Percentiles rank a stretch among this genome's conserved stretches.
Evolutionary conservation across 169 alveolate species (phyloP).

Genomic region (Babesia caballi): DNA sequence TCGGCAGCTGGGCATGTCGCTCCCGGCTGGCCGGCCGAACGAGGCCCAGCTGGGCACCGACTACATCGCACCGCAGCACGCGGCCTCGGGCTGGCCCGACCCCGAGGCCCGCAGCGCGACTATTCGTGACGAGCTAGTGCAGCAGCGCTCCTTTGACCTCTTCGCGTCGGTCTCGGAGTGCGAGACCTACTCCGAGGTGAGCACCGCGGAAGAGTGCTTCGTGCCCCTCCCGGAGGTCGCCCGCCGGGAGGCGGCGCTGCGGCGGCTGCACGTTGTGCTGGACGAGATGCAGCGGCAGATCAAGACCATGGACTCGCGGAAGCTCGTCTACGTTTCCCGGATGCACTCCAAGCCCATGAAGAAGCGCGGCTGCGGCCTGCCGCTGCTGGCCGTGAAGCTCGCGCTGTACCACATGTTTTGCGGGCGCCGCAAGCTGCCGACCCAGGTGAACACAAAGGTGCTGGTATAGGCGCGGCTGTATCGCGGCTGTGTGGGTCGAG

Average conservation of each 20-base stretch:
- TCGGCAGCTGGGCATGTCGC: constrained; percentile 9
- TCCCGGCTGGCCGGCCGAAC: constrained; percentile 5
- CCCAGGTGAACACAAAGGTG: neutral
- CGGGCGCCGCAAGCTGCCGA: constrained; percentile 46
- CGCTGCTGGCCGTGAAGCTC: constrained; percentile 30
- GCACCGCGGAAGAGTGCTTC: constrained; percentile 1
- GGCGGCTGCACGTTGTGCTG: constrained; percentile 8
- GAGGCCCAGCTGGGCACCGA: constrained; percentile 8
- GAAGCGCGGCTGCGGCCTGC: constrained; percentile 42
- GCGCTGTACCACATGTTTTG: constrained; percentile 57
- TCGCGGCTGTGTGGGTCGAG: neutral
- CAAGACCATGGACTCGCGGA: constrained; percentile 20
- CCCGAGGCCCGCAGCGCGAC: neutral
- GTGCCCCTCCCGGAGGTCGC: neutral
- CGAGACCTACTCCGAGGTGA: constrained; percentile 27
- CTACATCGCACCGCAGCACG: neutral
- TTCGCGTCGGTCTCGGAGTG: constrained; percentile 12
- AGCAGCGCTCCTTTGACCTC: neutral
- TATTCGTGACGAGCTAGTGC: neutral
- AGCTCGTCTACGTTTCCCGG: constrained; percentile 52
- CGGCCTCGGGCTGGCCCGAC: neutral
- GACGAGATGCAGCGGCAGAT: constrained; percentile 17
- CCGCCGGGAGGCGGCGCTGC: constrained; percentile 1
- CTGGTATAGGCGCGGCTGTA: neutral
- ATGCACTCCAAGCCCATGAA: constrained; percentile 45